phyloP scores from a whole-genome alignment of 148 eudicot species.

The Agrostemma githago region DNA sequence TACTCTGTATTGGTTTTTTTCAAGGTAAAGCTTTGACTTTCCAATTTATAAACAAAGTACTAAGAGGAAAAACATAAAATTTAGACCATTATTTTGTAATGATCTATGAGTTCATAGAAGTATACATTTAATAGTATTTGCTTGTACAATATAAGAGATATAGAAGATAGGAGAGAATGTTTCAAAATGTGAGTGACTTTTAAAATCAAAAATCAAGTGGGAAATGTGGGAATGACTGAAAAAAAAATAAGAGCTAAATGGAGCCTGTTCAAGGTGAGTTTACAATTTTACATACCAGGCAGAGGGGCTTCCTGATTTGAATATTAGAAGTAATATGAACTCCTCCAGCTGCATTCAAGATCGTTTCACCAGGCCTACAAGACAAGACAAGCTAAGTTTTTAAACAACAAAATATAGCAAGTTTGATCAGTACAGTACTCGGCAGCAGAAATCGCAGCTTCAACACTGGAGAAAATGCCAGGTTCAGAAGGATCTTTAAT shows the following conservation, averaged over 20 bases:
- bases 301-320: conserved; percentile 80
- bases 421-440: conserved; percentile 25
- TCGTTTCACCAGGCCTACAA: conserved; percentile 90
- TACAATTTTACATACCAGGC: conserved; percentile 52
- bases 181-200: background rate
- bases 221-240: background rate
- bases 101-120: background rate
- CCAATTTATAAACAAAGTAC: background rate
- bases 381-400: conserved; percentile 8
- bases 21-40: background rate
- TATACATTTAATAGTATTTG: background rate
- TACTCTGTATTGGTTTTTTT: no score
- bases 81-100: background rate
- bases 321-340: conserved; percentile 72
- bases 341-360: conserved; percentile 86
- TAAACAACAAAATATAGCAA: background rate
- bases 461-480: conserved; percentile 69
- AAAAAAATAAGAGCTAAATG: background rate
- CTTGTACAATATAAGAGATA: background rate
- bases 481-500: conserved; percentile 53
- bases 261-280: background rate
- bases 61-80: background rate
- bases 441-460: conserved; percentile 83
- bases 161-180: background rate
- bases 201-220: background rate